These are phyloP conservation scores for Panus rudis DNA, from an alignment of 768 basidiomycete genomes.

Conservation along the genomic window DNA sequence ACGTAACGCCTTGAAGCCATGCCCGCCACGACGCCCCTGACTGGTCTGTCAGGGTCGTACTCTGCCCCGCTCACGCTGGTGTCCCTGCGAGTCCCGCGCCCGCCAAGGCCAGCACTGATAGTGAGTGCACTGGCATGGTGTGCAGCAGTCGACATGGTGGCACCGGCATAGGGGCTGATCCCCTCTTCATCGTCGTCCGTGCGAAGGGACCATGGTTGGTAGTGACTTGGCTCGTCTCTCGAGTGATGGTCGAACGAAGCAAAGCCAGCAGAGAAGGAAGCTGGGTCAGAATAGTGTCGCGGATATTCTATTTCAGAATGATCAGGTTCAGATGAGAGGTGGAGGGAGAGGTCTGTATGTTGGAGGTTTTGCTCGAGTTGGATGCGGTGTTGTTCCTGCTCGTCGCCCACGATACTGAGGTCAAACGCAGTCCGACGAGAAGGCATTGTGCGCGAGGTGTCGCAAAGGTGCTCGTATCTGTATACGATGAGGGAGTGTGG, in stretches of 20 bases:
- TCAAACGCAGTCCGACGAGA: slow-evolving; percentile 22
- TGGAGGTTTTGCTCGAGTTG: slow-evolving; percentile 75
- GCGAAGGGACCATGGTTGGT: slow-evolving; percentile 30
- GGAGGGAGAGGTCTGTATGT: slow-evolving; percentile 64
- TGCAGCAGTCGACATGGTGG: slow-evolving; percentile 74
- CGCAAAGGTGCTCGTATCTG: slow-evolving; percentile 1
- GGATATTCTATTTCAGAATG: slow-evolving; percentile 60
- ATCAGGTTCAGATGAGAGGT: slow-evolving; percentile 49
- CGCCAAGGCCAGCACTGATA: slow-evolving; percentile 72
- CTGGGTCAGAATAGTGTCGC: slow-evolving; percentile 56
- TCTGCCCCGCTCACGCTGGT: slow-evolving; percentile 66
- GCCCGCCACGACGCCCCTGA: slow-evolving; percentile 65
- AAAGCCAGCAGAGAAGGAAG: slow-evolving; percentile 43
- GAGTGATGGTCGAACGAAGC: slow-evolving; percentile 56
- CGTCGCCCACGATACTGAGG: slow-evolving; percentile 60
- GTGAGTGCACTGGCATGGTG: slow-evolving; percentile 90
- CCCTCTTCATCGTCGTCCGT: slow-evolving; percentile 60
- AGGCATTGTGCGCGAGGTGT: slow-evolving; percentile 6
- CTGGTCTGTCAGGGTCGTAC: slow-evolving; percentile 78
- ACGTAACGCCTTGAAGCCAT: slow-evolving; percentile 52
- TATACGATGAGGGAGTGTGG: not conserved
- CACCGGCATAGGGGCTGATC: slow-evolving; percentile 52
- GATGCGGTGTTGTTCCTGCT: slow-evolving; percentile 69
- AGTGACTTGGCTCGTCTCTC: slow-evolving; percentile 37
- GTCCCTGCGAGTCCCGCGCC: slow-evolving; percentile 46